These are phyloP conservation scores for Sextonia rubra DNA, from an alignment of 164 flowering plant genomes.

Conservation along the genomic window DNA sequence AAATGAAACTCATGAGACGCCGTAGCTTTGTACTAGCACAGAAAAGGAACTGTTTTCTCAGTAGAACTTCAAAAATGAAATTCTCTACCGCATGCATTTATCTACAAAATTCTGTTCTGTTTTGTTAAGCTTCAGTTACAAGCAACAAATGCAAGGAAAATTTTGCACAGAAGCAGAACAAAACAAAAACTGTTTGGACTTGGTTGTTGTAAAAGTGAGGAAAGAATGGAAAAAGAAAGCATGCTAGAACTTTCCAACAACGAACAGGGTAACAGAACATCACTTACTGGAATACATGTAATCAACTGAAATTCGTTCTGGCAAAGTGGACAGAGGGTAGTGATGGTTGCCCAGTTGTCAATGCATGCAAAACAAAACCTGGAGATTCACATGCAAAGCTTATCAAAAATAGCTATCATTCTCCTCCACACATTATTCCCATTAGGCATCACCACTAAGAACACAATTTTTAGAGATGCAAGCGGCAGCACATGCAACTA, in stretches of 20 bases:
- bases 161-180: not conserved
- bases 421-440: not conserved
- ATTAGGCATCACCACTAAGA: not conserved
- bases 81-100: not conserved
- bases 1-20: slow-evolving; percentile 12
- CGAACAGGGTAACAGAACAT: not conserved
- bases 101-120: slow-evolving; percentile 2
- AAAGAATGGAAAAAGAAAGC: not conserved
- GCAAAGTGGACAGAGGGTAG: slow-evolving; percentile 95
- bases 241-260: not conserved
- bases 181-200: not conserved
- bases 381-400: slow-evolving; percentile 21
- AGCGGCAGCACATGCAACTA: not conserved
- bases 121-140: not conserved
- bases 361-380: slow-evolving; percentile 98
- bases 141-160: not conserved
- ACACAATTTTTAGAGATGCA: not conserved
- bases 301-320: slow-evolving; percentile 87
- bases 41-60: not conserved
- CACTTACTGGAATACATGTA: slow-evolving; percentile 94
- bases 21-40: slow-evolving; percentile 2
- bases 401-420: not conserved
- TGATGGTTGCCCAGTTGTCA: slow-evolving; percentile 98
- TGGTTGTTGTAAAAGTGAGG: not conserved
- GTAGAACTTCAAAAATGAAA: not conserved